Evolutionary conservation across 139 green algal species (phyloP), one percentile per base, ranked within the genome.

Genomic region (Nannochloris sp.): DNA sequence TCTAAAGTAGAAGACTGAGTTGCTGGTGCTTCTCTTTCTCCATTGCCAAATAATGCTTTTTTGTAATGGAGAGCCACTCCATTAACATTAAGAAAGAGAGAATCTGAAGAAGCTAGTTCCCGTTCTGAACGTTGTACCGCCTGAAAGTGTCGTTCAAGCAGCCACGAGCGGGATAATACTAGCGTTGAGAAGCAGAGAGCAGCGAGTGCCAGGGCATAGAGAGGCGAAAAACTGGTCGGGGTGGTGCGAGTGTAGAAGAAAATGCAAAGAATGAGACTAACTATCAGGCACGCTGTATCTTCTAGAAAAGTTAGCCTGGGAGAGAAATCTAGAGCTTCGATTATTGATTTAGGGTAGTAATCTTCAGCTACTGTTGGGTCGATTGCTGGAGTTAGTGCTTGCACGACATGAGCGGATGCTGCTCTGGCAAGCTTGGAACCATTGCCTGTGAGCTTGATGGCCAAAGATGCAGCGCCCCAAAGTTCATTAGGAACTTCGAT

Each of bases 81-180:
- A 35, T 70, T 27, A 2, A 80, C 4, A 12, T 44, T 30, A 8
- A 69, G 34, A 38, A 90, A 92, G 44, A 25, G 36, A 4, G 84
- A 91, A 55, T 89, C 80, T 2, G 53, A 6, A 27, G 79, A 77
- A 6, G 74, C 77, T 35, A 89, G 72, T 54, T 87, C 78, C 1
- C 48, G 35, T 37, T 76, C 72, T 4, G 60, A 39, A 4, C 60
- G 54, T 63, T 83, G 73, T 3, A 69, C 58, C 0, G 68, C 71
- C 79, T 86, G 54, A 48, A 75, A 86, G 12, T 64, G 51, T 9
- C 53, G 31, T 61, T 88, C 81, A 46, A 84, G 10, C 34, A 75
- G 36, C 5, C 34, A 34, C 3, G n/a, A 57, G 4, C 81, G 64
- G 8, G 61, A 51, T 1, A 56, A 46, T 24, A 60, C 35, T 7